Conservation (phyloP, 495 filamentous ascomycete genomes). For the Talaromyces stipitatus region DNA sequence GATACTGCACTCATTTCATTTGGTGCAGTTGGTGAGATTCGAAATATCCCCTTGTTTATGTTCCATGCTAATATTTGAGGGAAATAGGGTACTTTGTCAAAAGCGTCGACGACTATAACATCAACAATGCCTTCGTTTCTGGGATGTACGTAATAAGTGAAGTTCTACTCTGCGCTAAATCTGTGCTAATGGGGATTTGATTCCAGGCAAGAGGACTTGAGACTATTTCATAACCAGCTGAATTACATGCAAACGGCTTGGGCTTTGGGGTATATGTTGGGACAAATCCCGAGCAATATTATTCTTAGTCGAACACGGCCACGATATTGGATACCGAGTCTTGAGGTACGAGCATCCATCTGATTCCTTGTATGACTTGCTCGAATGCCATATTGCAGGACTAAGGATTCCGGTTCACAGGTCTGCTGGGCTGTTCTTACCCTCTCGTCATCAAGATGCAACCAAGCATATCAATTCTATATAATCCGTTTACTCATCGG, state of each 20-base stretch:
- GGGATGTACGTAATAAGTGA: conserved; percentile 25
- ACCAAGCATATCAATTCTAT: conserved; percentile 43
- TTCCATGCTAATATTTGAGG: not conserved
- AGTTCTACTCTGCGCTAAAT: not conserved
- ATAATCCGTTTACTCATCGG: conserved; percentile 53
- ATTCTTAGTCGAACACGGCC: conserved; percentile 49
- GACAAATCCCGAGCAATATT: conserved; percentile 54
- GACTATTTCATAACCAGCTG: conserved; percentile 46
- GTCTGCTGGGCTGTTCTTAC: conserved; percentile 49
- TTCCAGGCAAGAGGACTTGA: conserved; percentile 55
- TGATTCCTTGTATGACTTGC: not conserved
- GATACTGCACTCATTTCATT: conserved; percentile 50
- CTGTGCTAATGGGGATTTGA: not conserved
- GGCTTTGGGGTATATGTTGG: conserved; percentile 58
- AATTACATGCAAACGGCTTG: conserved; percentile 47
- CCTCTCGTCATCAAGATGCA: conserved; percentile 40
- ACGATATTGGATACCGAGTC: conserved; percentile 51
- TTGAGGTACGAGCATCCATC: conserved; percentile 17
- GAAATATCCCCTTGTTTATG: not conserved
- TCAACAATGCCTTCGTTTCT: conserved; percentile 48
- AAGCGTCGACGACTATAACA: conserved; percentile 49
- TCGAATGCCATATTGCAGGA: not conserved
- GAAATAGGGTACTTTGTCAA: conserved; percentile 49
- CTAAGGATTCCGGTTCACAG: conserved; percentile 18
- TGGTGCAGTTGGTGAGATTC: conserved; percentile 34